Evolutionary conservation across 192 early-diverging fungal species (phyloP), one percentile per base, ranked within the genome.

Genomic region (Neocallimastix lanati): DNA sequence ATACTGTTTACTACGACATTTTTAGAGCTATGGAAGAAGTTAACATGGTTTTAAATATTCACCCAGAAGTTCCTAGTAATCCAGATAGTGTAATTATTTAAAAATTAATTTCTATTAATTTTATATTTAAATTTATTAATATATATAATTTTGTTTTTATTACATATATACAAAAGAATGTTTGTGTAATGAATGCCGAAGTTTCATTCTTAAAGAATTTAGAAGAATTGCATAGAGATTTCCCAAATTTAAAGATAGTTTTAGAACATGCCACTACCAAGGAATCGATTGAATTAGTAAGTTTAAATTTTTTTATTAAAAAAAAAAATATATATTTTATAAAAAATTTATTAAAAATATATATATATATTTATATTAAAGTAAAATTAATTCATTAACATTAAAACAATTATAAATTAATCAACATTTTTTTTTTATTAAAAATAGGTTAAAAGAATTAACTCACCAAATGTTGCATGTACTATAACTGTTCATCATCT

Each of bases 101-200:
- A n/a, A n/a, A n/a, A n/a, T n/a, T n/a, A n/a, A n/a, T n/a, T n/a
- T n/a, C n/a, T n/a, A n/a, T n/a, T n/a, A n/a, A n/a, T n/a, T n/a
- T n/a, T n/a, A n/a, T n/a, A n/a, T n/a, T n/a, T n/a, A n/a, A n/a
- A n/a, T n/a, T n/a, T n/a, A n/a, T n/a, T n/a, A n/a, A n/a, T n/a
- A n/a, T n/a, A n/a, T n/a, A n/a, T n/a, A n/a, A n/a, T n/a, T n/a
- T n/a, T n/a, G n/a, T n/a, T n/a, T n/a, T n/a, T n/a, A n/a, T n/a
- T n/a, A n/a, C n/a, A n/a, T n/a, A n/a, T n/a, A n/a, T n/a, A n/a
- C n/a, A n/a, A 28, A 80, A 92, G 87, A 93, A 93, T 83, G 88
- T 97, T 40, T 97, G 95, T 82, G 92, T 99, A 2, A 85, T 99
- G 89, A 99, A 99, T 80, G 97, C 97, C 0, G 97, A 99, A 83